Evolutionary conservation across 768 basidiomycete species (phyloP), one percentile per base, ranked within the genome.

Genomic region (Cystofilobasidium capitatum): DNA sequence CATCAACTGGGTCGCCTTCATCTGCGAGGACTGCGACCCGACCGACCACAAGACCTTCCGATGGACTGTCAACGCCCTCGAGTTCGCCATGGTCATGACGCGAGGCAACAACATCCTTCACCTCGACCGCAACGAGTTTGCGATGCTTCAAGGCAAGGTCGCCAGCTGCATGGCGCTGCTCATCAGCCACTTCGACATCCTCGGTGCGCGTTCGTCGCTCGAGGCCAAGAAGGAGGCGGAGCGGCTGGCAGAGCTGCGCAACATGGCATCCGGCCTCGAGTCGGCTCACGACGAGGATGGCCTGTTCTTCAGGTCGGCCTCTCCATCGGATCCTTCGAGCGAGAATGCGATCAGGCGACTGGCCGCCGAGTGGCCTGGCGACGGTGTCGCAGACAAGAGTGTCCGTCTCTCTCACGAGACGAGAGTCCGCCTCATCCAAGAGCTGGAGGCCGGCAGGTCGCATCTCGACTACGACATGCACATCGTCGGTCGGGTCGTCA

Each of bases 1-100:
- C 13, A 97, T 98, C 72, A 88, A 89, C 16, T 99, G 94, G 94
- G 90, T 98, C 39, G 87, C 91, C 51, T 98, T 99, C 81, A 94
- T 98, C 71, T 96, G 91, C 78, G 92, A 97, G 74, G 90, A 93
- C 73, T 99, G 96, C 79, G 89, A 96, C 72, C 91, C 93, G 10
- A 88, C 89, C 39, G 93, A 98, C 76, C 84, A 91, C 66, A 88
- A 87, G 76, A 98, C 91, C 0, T 99, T 99, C 82, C 88, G 89
- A 75, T 98, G 93, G 93, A 93, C 96, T 10, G 92, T 99, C 62
- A 89, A 87, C 66, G 93, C 96, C 2, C 83, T 99, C 36, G 91
- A 96, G 74, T 97, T 92, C 74, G 86, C 91, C 1, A 84, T 90
- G 67, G 83, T 86, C 69, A 86, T 93, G 64, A 97, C 92, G 17